These are phyloP conservation scores for Ricinus communis DNA, from an alignment of 345 rosid genomes.

Conservation along the genomic window DNA sequence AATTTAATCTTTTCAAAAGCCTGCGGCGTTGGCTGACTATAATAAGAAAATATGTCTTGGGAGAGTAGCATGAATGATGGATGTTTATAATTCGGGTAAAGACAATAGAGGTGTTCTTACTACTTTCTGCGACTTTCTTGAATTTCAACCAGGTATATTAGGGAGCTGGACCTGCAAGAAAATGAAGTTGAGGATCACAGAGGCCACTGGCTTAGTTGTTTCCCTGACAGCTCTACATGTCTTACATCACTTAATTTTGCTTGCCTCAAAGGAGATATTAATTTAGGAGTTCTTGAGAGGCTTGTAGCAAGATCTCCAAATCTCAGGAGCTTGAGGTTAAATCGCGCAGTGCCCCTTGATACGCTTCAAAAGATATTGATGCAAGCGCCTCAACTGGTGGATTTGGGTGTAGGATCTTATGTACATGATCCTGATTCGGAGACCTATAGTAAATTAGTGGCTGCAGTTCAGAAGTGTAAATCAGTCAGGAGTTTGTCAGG, in stretches of 20 bases:
- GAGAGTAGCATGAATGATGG: not conserved
- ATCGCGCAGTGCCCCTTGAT: constrained; percentile 76
- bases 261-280: constrained; percentile 87
- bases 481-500: constrained; percentile 81
- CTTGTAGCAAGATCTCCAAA: constrained; percentile 89
- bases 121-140: constrained; percentile 6
- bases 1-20: not conserved
- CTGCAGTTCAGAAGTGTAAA: constrained; percentile 48
- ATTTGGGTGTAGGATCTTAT: constrained; percentile 89
- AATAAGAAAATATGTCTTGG: not conserved
- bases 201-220: constrained; percentile 92
- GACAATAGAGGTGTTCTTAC: not conserved
- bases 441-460: constrained; percentile 43
- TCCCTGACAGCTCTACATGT: constrained; percentile 72
- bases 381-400: constrained; percentile 68
- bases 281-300: constrained; percentile 71
- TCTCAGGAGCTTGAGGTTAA: constrained; percentile 78
- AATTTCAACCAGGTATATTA: constrained; percentile 50
- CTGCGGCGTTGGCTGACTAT: too few relatives aligned
- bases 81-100: not conserved
- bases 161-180: constrained; percentile 97
- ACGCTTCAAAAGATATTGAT: constrained; percentile 58
- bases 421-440: constrained; percentile 65
- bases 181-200: constrained; percentile 91
- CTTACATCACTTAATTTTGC: constrained; percentile 84